These are phyloP conservation scores for Mallotus japonicus DNA, from an alignment of 441 rosid species.

Conservation along the genomic window DNA sequence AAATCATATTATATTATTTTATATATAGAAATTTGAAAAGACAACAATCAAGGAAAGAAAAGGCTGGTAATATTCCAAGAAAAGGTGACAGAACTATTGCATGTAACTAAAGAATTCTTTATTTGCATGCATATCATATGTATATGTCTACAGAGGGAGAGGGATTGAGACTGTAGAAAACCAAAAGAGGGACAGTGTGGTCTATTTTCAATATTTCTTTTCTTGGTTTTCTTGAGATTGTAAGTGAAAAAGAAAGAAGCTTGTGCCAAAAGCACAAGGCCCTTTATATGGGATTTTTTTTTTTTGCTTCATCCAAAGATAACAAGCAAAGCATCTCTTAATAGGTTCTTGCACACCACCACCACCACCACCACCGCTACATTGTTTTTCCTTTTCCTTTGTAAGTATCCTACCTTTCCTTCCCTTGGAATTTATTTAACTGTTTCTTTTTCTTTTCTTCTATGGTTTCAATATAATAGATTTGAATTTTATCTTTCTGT, in stretches of 20 bases:
- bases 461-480: background rate
- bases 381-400: slow-evolving; percentile 46
- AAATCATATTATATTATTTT: background rate
- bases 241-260: slow-evolving; percentile 28
- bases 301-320: slow-evolving; percentile 30
- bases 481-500: slow-evolving; percentile 17
- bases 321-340: slow-evolving; percentile 70
- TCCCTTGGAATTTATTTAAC: slow-evolving; percentile 45
- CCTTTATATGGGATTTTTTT: slow-evolving; percentile 8
- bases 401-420: slow-evolving; percentile 52
- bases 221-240: background rate
- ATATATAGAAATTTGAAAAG: slow-evolving; percentile 7
- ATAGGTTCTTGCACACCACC: slow-evolving; percentile 37
- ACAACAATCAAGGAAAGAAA: slow-evolving; percentile 8
- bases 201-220: slow-evolving; percentile 24
- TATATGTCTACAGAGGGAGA: background rate
- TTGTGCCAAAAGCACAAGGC: slow-evolving; percentile 33
- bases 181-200: background rate
- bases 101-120: slow-evolving; percentile 20
- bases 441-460: background rate
- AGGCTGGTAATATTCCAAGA: slow-evolving; percentile 25
- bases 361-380: slow-evolving; percentile 19
- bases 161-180: slow-evolving; percentile 14
- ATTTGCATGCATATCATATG: slow-evolving; percentile 34
- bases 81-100: slow-evolving; percentile 30